Evolutionary conservation across 1,284 basidiomycete genomes (phyloP), one percentile per base, ranked within the genome.

Genomic region (Mycena sp.): DNA sequence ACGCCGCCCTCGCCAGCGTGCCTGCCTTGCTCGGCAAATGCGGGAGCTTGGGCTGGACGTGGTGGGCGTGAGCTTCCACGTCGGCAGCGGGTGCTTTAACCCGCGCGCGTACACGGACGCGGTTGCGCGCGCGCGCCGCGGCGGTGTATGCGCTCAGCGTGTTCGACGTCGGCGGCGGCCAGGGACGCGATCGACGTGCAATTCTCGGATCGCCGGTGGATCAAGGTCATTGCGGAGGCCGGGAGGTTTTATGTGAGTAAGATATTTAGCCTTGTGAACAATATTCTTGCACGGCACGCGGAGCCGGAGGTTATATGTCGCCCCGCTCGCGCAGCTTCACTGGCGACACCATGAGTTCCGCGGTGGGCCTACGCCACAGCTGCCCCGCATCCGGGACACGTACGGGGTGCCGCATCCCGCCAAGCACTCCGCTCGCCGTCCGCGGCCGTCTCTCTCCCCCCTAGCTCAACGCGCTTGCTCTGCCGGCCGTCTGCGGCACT

Each of bases 61-160:
- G 55, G 85, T 99, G 52, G 98, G 98, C 35, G 94, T 99, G 55
- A 95, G 92, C 74, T 99, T 99, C 87, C 98, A 99, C 77, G 98
- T 99, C 54, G 98, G 98, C 11, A 95, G 93, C 64, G 98, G 98
- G 3, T 98, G 95, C 80, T 98, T 94, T 76, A 96, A 99, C 77
- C 89, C 96, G 9, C 82, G 87, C 46, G 92, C 94, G 41, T 99
- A 97, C 75, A 87, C 88, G 38, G 96, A 98, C 76, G 98, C 97
- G 29, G 87, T 99, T 67, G 84, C 80, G 78, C 91, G 95, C 14
- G 93, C 97, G 90, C 46, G 81, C 82, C 61, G 87, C 89, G 53
- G 88, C 83, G 1, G 98, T 97, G 6, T 99, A 93, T 81, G 77
- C 81, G 17, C 96, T 99, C 73, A 87, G 80, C 62, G 77, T 99